Conservation (phyloP, 2,329 filamentous ascomycete genomes). For the Cercospora sp. region DNA sequence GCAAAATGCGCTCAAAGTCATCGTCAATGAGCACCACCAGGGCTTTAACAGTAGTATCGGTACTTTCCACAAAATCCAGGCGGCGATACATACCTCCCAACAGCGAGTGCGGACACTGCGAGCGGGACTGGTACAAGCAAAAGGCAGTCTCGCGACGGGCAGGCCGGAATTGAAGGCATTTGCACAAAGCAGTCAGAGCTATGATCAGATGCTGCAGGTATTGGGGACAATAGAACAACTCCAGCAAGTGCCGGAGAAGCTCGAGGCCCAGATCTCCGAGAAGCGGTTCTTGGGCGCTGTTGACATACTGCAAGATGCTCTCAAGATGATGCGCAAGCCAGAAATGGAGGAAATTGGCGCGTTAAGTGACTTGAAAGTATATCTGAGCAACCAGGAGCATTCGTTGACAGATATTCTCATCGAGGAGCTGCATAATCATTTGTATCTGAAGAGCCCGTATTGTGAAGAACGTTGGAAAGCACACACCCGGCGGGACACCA, state of each 20-base stretch:
- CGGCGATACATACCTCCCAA: slow-evolving; percentile 86
- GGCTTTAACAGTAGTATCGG: slow-evolving; percentile 99
- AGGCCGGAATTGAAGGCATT: slow-evolving; percentile 89
- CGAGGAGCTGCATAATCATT: slow-evolving; percentile 95
- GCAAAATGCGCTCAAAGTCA: slow-evolving; percentile 88
- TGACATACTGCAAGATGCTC: slow-evolving; percentile 82
- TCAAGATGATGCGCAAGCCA: slow-evolving; percentile 79
- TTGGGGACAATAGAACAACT: slow-evolving; percentile 75
- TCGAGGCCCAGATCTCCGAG: slow-evolving; percentile 93
- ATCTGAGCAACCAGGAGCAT: slow-evolving; percentile 90
- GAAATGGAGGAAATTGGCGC: slow-evolving; percentile 92
- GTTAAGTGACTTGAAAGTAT: slow-evolving; percentile 78
- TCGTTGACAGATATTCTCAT: slow-evolving; percentile 90
- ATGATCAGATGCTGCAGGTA: slow-evolving; percentile 83
- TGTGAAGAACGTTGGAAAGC: slow-evolving; percentile 94
- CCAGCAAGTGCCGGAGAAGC: slow-evolving; percentile 82
- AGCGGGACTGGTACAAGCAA: slow-evolving; percentile 77
- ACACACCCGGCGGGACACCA: slow-evolving; percentile 60
- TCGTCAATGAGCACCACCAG: slow-evolving; percentile 98
- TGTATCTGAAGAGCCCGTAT: slow-evolving; percentile 97
- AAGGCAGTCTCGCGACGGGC: slow-evolving; percentile 78
- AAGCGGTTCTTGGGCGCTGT: slow-evolving; percentile 93
- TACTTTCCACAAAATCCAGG: slow-evolving; percentile 97
- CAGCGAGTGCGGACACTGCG: slow-evolving; percentile 79
- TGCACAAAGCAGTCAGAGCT: slow-evolving; percentile 82